These are phyloP conservation scores for Neurospora sp. DNA, from an alignment of 495 filamentous ascomycete species.

Conservation along the genomic window DNA sequence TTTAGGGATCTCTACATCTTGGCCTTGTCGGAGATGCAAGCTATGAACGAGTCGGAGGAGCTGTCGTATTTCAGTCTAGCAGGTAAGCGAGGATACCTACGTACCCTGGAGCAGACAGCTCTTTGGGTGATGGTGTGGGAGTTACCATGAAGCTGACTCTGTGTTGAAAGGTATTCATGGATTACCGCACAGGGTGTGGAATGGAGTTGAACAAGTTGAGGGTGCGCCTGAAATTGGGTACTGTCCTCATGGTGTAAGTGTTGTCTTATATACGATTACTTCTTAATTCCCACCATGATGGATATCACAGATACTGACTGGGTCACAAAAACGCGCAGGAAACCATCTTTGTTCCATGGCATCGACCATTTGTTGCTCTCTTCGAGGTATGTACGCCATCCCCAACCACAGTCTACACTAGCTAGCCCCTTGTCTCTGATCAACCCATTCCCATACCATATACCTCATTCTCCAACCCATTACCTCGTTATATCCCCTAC, in stretches of 20 bases:
- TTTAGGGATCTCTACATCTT: constrained; percentile 37
- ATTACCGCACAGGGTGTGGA: constrained; percentile 36
- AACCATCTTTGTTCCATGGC: constrained; percentile 31
- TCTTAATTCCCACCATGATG: background rate
- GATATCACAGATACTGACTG: background rate
- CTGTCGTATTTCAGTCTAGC: constrained; percentile 38
- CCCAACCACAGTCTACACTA: background rate
- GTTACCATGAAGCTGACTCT: background rate
- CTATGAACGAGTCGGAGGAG: constrained; percentile 28
- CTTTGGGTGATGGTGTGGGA: background rate
- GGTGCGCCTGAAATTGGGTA: constrained; percentile 29
- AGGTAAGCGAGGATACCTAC: constrained; percentile 22
- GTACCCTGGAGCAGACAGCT: background rate
- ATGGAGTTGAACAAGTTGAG: constrained; percentile 29
- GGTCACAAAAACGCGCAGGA: constrained; percentile 18
- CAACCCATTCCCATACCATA: background rate
- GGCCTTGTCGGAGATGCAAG: constrained; percentile 31
- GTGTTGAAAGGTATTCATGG: constrained; percentile 40
- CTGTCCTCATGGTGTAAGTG: constrained; percentile 37
- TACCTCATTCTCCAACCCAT: background rate
- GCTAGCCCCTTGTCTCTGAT: background rate
- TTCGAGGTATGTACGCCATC: constrained; percentile 23
- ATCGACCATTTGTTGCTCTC: constrained; percentile 30
- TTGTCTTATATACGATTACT: background rate
- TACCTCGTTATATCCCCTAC: background rate